Evolutionary conservation across 140 eudicot genomes (phyloP), one percentile per base, ranked within the genome.

Genomic region (Oenanthe javanica): DNA sequence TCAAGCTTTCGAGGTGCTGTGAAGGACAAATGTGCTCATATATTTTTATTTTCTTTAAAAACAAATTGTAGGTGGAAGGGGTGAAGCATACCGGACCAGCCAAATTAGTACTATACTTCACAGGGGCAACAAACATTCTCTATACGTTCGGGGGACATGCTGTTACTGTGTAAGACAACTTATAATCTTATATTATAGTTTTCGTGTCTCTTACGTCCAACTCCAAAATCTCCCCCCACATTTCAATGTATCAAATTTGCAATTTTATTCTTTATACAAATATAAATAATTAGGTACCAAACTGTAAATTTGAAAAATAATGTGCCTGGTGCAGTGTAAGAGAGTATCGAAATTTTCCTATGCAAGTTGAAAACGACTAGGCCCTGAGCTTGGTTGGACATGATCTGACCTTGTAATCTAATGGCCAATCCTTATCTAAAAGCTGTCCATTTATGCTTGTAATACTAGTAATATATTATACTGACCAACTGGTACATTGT

Each of bases 111-210:
- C 85, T 94, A 38, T 94, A 94, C 82, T 94, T 92, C 93, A 92
- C 97, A 49, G 97, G 97, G 79, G 97, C 96, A 43, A 92, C 97
- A 83, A 92, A 92, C 93, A 89, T 92, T 87, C 97, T 92, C 84
- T 92, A 92, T 85, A 92, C 96, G 82, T 92, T 92, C 69, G 97
- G 98, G 85, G 98, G 98, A 86, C 98, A 94, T 88, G 98, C 97
- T 48, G 97, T 94, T 73, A 94, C 97, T 79, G 98, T 94, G 98
- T 94, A 92, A 92, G 98, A 86, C 93, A 87, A 80, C 36, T 78
- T 74, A 71, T 81, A 77, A 21, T 61, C 45, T 14, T 82, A 61
- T 72, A 42, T 72, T 80, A 16, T 48, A 6, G 36, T 49, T 31
- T 69, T 75, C 78, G 78, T 48, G 78, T 75, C 78, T 75, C 63